Base-by-base conservation (phyloP, 2,329 filamentous ascomycete species). In the Thelonectria blattea region DNA sequence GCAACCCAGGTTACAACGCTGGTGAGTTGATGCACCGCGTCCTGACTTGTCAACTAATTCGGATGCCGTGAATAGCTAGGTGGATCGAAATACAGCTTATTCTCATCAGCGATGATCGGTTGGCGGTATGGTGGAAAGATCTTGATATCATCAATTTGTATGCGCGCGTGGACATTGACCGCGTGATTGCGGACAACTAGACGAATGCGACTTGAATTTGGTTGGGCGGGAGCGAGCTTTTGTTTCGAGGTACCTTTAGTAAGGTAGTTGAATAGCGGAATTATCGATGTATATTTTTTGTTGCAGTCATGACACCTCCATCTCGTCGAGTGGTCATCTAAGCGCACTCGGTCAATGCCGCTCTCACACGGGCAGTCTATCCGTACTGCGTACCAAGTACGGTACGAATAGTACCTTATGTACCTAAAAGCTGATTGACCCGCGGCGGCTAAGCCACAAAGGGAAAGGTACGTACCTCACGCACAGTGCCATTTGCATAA, bases 91-190 rank as follows among this genome's bases (percentile, higher is more conserved):
- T 88, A 1, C 87, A 93, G 66, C 81, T 97, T 20, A 87, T 97
- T 50, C 81, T 97, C 37, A 83, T 96, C 41, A 93, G 90, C 2
- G 84, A 87, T n/a, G 81, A 96, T 71, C 82, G 84, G 42, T 74
- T 97, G 56, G 93, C 92, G 2, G 91, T 94, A 72, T 90, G 92
- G 72, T 97, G 93, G 93, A 79, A 91, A 51, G 79, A 74, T 0
- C 85, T 85, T 64, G 80, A 81, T 0, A 84, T 88, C 57, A 84
- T 89, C 48, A 88, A 81, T 67, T 88, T 81, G 68, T 88, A 84
- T 57, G 77, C 86, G 67, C 79, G 87, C 56, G 83, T 90, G 4
- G 73, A 88, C 49, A 82, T 90, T 56, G 84, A 88, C 58, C 65
- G 77, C 22, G 82, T 86, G 18, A 65, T 82, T 2, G 63, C 15